These are phyloP conservation scores for Eutrema heterophyllum DNA, from an alignment of 345 rosid species.

Conservation along the genomic window DNA sequence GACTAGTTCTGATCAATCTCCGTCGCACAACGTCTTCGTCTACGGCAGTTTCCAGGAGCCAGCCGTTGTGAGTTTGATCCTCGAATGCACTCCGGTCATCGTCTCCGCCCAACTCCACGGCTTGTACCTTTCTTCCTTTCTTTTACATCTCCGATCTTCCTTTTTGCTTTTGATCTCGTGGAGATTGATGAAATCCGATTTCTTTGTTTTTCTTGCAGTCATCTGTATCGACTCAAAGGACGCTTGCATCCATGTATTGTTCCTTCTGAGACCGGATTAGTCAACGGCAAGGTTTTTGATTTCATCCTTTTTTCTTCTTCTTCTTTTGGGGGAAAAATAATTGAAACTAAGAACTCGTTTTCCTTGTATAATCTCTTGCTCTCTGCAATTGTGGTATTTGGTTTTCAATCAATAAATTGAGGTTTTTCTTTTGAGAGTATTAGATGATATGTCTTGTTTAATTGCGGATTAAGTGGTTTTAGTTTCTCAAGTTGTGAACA, in stretches of 20 bases:
- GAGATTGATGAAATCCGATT: not conserved
- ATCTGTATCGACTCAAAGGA: conserved; percentile 71
- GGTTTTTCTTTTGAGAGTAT: too few species aligned
- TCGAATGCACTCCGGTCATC: conserved; percentile 62
- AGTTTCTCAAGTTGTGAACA: too few species aligned
- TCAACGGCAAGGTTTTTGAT: conserved; percentile 40
- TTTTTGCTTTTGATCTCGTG: not conserved
- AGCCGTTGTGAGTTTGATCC: conserved; percentile 59
- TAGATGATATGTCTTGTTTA: too few species aligned
- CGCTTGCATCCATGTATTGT: conserved; percentile 85
- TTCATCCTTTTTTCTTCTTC: not conserved
- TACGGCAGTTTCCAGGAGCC: conserved; percentile 82
- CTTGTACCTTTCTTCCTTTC: conserved; percentile 39
- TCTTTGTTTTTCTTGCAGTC: conserved; percentile 35
- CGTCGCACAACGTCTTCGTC: conserved; percentile 61
- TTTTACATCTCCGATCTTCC: not conserved
- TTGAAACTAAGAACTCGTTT: too few species aligned
- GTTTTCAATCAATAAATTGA: not conserved
- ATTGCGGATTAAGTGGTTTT: too few species aligned
- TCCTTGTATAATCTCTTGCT: too few species aligned
- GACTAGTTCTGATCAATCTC: conserved; percentile 6
- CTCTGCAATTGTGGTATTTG: not conserved
- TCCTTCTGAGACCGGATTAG: conserved; percentile 41
- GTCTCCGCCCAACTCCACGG: conserved; percentile 56
- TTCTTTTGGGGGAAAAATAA: not conserved